phyloP scores from a whole-genome alignment of 169 alveolate species.

The Plasmodium knowlesi region DNA sequence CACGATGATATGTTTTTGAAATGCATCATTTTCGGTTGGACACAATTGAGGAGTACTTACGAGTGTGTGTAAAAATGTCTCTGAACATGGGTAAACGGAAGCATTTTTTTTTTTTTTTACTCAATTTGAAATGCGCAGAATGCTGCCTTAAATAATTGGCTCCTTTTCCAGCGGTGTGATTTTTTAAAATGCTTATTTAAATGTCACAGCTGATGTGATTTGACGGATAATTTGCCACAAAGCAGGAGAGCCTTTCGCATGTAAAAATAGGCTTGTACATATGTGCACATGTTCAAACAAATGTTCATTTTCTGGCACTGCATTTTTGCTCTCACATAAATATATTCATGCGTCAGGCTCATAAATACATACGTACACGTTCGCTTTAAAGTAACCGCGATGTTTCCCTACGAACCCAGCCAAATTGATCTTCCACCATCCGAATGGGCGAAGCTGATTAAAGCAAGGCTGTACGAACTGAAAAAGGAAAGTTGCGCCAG shows the following conservation, averaged over 20 bases:
- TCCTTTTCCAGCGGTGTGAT: not conserved
- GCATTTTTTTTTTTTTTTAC: slow-evolving; percentile 7
- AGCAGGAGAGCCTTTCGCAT: not conserved
- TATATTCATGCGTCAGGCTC: not conserved
- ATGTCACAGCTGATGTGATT: not conserved
- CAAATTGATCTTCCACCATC: slow-evolving; percentile 54
- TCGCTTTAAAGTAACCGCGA: not conserved
- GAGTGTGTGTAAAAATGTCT: slow-evolving; percentile 3
- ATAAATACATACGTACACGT: slow-evolving; percentile 12
- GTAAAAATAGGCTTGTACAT: not conserved
- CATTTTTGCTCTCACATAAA: not conserved
- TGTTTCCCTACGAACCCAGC: slow-evolving; percentile 74
- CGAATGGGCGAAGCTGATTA: slow-evolving; percentile 66
- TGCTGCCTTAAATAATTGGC: not conserved
- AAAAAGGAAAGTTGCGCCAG: slow-evolving; percentile 10
- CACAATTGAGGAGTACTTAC: not conserved
- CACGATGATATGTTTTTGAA: slow-evolving; percentile 35
- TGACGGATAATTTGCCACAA: not conserved
- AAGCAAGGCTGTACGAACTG: slow-evolving; percentile 58
- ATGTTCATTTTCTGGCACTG: not conserved
- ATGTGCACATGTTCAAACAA: not conserved
- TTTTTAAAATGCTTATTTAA: not conserved
- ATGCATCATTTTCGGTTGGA: slow-evolving; percentile 36
- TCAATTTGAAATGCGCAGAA: not conserved
- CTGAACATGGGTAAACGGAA: not conserved